phyloP scores from a whole-genome alignment of 2,329 filamentous ascomycete genomes.

The Ceratocystis albifundus region DNA sequence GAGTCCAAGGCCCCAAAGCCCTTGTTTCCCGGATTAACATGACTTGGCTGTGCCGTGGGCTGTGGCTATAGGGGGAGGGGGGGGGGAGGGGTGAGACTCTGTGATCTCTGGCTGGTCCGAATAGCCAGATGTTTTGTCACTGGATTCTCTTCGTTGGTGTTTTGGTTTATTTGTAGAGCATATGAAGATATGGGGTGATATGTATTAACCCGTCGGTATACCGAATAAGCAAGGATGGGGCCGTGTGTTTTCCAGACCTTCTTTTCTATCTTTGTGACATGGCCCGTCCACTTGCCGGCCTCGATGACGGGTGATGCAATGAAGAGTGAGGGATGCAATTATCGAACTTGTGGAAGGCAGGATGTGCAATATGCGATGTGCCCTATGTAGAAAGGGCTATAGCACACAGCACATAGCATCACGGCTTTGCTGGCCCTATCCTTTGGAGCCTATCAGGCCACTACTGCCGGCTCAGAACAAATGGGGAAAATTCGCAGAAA shows the following conservation, averaged over 20 bases:
- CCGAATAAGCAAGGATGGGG: not conserved
- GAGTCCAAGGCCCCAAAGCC: not conserved
- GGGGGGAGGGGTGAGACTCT: not conserved
- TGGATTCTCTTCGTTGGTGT: not conserved
- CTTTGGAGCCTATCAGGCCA: not conserved
- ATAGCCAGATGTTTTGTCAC: not conserved
- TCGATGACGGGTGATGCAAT: not conserved
- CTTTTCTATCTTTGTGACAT: not conserved
- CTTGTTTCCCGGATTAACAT: not conserved
- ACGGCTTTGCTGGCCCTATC: too few relatives aligned
- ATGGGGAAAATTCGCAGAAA: conserved; percentile 23
- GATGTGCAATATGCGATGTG: too few relatives aligned
- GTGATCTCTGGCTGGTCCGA: not conserved
- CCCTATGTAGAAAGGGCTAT: too few relatives aligned
- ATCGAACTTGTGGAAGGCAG: too few relatives aligned
- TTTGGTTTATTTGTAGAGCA: not conserved
- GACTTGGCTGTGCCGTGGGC: not conserved
- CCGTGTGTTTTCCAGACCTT: too few relatives aligned
- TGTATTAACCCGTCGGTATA: not conserved
- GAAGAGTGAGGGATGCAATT: not conserved
- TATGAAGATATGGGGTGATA: not conserved
- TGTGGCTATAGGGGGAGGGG: not conserved
- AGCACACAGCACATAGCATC: too few relatives aligned
- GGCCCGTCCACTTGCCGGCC: not conserved
- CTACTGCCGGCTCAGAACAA: conserved; percentile 19